Evolutionary conservation across 2,329 filamentous ascomycete species (phyloP), one percentile per base, ranked within the genome.

Genomic region (Ophiostoma ulmi): DNA sequence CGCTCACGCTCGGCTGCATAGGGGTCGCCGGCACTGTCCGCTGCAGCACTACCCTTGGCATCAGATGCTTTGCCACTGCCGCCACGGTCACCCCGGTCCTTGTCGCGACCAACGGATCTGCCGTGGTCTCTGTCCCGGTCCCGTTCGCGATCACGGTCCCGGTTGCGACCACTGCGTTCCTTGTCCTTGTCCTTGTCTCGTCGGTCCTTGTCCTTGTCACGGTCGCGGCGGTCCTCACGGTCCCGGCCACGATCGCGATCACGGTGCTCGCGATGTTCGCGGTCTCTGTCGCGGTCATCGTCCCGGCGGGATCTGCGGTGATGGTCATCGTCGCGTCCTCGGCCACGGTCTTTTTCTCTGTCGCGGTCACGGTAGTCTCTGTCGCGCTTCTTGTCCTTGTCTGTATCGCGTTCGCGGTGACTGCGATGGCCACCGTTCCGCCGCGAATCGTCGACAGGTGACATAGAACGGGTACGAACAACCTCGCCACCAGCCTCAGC

Each of bases 1-100:
- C 86, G 86, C 76, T 91, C 89, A 31, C 90, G 87, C 78, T 92
- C 90, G 0, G 89, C 81, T 1, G 90, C 89, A 78, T 91, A 89
- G n/a, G 87, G 83, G 74, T 91, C 88, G 72, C 69, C 58, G 82
- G 69, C 69, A 5, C 39, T 68, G 20, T 52, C 67, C 8, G 68
- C 67, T 6, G 68, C 39, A 13, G 41, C 69, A 39, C 52, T 35
- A 22, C 38, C 38, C 31, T 70, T 71, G 58, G 39, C 14, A 11
- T 67, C 38, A 22, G 22, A 39, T 20, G 38, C 36, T 10, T 67
- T 64, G 26, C 38, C 48, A 22, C 75, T 74, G 20, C 77, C 76
- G 4, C 73, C 73, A 41, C 81, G 78, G 36, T 75, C 52, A 22
- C 36, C 52, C 2, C 69, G 63, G 17, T 69, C 69, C 20, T 67